Conservation (phyloP, 805 yeast species). For the Lipomyces chichibuensis region DNA sequence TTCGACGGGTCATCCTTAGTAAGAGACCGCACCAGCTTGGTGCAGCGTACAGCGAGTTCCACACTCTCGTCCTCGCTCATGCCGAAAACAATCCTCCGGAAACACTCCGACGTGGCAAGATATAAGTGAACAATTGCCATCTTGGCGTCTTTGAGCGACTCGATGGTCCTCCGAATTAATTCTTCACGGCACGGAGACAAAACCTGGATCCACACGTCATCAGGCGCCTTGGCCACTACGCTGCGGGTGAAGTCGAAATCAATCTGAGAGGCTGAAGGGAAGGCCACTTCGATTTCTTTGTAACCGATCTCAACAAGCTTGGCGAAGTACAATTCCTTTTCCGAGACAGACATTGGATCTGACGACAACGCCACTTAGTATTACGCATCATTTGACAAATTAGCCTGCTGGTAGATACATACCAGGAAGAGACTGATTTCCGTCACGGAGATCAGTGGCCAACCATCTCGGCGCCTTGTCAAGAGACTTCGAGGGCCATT, state of each 20-base stretch:
- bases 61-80: conserved; percentile 59
- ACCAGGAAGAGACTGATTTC: conserved; percentile 79
- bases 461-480: conserved; percentile 77
- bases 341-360: conserved; percentile 79
- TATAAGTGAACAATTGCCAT: conserved; percentile 76
- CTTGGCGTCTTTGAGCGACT: conserved; percentile 72
- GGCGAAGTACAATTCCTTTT: conserved; percentile 69
- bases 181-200: conserved; percentile 77
- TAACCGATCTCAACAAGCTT: conserved; percentile 73
- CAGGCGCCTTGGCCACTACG: conserved; percentile 74
- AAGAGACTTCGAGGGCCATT: conserved; percentile 68
- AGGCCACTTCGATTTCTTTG: conserved; percentile 82
- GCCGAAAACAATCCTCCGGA: conserved; percentile 71
- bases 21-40: conserved; percentile 63
- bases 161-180: conserved; percentile 70
- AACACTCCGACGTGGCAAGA: conserved; percentile 74
- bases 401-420: background rate
- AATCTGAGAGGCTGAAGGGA: conserved; percentile 77
- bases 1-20: conserved; percentile 68
- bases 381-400: background rate
- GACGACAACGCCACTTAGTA: background rate
- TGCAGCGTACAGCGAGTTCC: conserved; percentile 62
- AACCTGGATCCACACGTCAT: conserved; percentile 75
- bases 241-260: conserved; percentile 80
- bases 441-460: conserved; percentile 81